These are phyloP conservation scores for Chamaecyparis obtusa DNA, from an alignment of 75 land plant genomes.

Conservation along the genomic window DNA sequence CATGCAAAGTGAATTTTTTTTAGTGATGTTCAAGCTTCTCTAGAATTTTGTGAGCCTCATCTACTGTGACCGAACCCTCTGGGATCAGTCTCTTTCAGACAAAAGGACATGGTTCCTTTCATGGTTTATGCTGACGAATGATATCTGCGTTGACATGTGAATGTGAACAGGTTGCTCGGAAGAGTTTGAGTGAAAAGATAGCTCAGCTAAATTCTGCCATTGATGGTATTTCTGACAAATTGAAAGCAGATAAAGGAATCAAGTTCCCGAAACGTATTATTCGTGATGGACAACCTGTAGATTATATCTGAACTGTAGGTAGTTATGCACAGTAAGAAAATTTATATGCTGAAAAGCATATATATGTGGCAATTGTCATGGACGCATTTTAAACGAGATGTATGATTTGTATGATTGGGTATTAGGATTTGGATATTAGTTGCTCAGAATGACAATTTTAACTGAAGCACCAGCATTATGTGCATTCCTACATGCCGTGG, in stretches of 20 bases:
- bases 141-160: neutral
- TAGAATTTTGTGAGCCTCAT: no score
- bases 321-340: neutral
- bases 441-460: neutral
- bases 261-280: neutral
- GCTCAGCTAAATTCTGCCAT: slow-evolving; percentile 72
- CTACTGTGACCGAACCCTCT: neutral
- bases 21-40: neutral
- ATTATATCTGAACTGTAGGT: neutral
- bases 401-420: neutral
- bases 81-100: neutral
- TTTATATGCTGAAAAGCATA: neutral
- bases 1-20: neutral
- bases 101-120: neutral
- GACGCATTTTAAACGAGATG: neutral
- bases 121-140: neutral
- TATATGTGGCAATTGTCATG: neutral
- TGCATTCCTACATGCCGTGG: neutral
- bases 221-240: slow-evolving; percentile 69
- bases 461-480: neutral
- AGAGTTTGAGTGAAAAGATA: slow-evolving; percentile 63
- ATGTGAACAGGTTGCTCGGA: slow-evolving; percentile 51
- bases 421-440: neutral
- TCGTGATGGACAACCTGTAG: neutral
- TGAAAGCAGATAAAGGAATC: slow-evolving; percentile 40